A percentile compares a stretch with the other conserved stretches of the same genome.
phyloP scores from a whole-genome alignment of 306 rosid species.

The Cicer yamashitae region DNA sequence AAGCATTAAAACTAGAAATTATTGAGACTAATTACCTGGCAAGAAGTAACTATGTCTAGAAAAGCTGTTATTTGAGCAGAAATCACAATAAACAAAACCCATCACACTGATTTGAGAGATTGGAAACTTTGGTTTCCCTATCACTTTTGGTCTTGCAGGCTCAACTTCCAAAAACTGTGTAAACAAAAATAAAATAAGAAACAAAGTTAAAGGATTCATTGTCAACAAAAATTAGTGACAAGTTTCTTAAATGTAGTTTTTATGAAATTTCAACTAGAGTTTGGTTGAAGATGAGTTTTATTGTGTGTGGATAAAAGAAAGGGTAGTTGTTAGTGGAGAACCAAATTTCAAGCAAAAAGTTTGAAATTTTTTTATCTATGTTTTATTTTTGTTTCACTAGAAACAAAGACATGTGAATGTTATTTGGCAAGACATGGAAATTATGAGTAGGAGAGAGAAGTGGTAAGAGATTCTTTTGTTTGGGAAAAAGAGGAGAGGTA shows the following conservation, averaged over 20 bases:
- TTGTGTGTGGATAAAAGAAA: constrained; percentile 56
- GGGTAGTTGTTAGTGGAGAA: constrained; percentile 54
- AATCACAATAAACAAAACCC: constrained; percentile 97
- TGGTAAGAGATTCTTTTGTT: constrained; percentile 45
- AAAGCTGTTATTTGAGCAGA: constrained; percentile 90
- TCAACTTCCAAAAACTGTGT: constrained; percentile 59
- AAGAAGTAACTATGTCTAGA: constrained; percentile 85
- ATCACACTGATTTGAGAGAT: constrained; percentile 81
- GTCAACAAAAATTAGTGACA: constrained; percentile 24
- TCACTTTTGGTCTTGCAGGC: constrained; percentile 53
- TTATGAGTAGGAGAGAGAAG: constrained; percentile 78
- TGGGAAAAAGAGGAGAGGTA: constrained; percentile 20
- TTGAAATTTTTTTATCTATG: constrained; percentile 51
- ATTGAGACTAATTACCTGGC: constrained; percentile 54
- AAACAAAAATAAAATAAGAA: constrained; percentile 59
- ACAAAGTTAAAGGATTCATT: constrained; percentile 59
- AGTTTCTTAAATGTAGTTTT: constrained; percentile 37
- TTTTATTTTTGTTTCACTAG: constrained; percentile 52
- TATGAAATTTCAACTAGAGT: constrained; percentile 38
- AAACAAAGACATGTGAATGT: constrained; percentile 93
- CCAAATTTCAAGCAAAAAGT: constrained; percentile 55
- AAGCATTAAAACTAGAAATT: background rate
- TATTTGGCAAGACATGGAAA: constrained; percentile 65
- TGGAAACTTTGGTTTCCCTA: constrained; percentile 43
- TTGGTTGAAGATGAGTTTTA: constrained; percentile 46